Base-by-base conservation (phyloP, 805 yeast genomes). In the Komagataella mondaviorum region DNA sequence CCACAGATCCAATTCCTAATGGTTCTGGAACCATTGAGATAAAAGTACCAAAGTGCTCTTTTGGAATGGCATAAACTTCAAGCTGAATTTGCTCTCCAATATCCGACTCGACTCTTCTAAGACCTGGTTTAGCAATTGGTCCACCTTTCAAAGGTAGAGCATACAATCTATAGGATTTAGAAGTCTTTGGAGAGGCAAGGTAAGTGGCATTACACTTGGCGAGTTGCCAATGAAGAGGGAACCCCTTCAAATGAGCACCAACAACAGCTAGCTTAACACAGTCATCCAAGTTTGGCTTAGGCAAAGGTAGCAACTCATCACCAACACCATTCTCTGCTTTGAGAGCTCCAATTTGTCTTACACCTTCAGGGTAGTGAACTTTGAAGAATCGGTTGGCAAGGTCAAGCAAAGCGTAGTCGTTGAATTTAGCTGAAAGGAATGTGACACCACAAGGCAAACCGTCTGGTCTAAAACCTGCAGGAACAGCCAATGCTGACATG, bases 381-480 rank as follows among this genome's bases (percentile, higher is more conserved):
- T 77, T 72, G 63, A 89, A 71, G 65, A 80, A 87, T 55, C 83
- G 73, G 54, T 77, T 72, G 6, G 98, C 97, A 48, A 91, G 71
- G 45, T 91, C 91, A 51, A 91, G 71, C 53, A 91, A 72, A 1
- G 97, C 97, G 63, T 79, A 88, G 66, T 91, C 99, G 54, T 89
- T 82, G 71, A 85, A 91, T 53, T 85, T 85, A 51, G 75, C 75
- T 45, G 91, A 88, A 54, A 91, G 72, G 49, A 91, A 72, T 5
- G 98, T 91, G 53, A 91, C 78, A 67, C 98, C 98, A 55, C 80
- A 83, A 6, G 98, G 96, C 57, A 91, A 67, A 3, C 95, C 95
- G 65, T 91, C 97, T 1, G 76, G 59, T 63, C 90, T 75, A 76
- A 88, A 91, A 2, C 96, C 96, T 22, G 83, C 85, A 23, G 99